phyloP scores from a whole-genome alignment of 108 stramenopile species.

The Asterionellopsis glacialis region DNA sequence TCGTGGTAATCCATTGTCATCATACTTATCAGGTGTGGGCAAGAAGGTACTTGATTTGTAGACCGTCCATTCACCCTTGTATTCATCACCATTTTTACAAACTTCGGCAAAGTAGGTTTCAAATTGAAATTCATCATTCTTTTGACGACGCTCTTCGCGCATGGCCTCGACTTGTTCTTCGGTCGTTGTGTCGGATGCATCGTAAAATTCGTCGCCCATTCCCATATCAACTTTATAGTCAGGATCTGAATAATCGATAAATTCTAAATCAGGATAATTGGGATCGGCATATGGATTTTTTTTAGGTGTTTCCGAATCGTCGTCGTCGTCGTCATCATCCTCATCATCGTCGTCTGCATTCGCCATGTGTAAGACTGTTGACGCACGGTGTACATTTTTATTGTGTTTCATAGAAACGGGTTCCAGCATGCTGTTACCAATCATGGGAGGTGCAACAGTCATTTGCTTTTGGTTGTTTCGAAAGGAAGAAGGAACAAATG shows the following conservation, averaged over 20 bases:
- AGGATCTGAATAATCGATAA: constrained; percentile 81
- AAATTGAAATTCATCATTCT: constrained; percentile 88
- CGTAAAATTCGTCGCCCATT: constrained; percentile 47
- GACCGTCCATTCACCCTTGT: constrained; percentile 82
- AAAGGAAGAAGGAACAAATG: too few relatives aligned
- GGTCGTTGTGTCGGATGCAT: constrained; percentile 25
- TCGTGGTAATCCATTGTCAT: constrained; percentile 31
- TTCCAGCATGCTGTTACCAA: too few relatives aligned
- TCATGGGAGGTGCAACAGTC: too few relatives aligned
- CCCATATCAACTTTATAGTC: constrained; percentile 67
- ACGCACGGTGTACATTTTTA: too few relatives aligned
- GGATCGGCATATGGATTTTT: constrained; percentile 48
- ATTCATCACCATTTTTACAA: constrained; percentile 53
- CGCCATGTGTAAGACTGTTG: too few relatives aligned
- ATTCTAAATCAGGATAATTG: constrained; percentile 82
- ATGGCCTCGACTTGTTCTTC: constrained; percentile 78
- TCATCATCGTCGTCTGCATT: not conserved
- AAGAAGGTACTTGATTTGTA: constrained; percentile 76
- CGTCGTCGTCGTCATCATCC: constrained; percentile 25
- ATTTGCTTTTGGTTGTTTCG: too few relatives aligned
- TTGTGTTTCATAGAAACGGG: too few relatives aligned
- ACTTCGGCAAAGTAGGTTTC: constrained; percentile 74
- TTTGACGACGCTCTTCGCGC: constrained; percentile 72
- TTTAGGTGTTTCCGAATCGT: constrained; percentile 3
- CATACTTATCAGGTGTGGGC: constrained; percentile 11